Percentiles rank a stretch among this genome's conserved stretches.
These are phyloP conservation scores for Crassisporium funariophilum DNA, from an alignment of 768 basidiomycete genomes.

Conservation along the genomic window DNA sequence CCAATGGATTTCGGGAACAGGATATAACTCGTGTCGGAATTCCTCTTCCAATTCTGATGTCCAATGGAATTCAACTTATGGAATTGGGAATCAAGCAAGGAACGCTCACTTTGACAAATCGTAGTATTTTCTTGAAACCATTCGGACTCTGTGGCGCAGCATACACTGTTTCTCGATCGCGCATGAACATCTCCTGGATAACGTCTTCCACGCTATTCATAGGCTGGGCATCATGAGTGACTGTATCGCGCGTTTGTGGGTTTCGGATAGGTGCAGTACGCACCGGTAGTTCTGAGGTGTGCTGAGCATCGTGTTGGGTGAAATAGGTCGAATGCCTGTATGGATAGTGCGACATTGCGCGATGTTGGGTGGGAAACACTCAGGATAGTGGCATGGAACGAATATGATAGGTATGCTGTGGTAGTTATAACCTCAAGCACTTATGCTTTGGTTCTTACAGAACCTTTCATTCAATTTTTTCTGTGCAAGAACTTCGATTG, in stretches of 20 bases:
- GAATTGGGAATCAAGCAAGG: neutral
- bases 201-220: constrained; percentile 36
- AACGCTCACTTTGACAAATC: constrained; percentile 13
- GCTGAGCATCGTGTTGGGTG: constrained; percentile 25
- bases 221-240: constrained; percentile 20
- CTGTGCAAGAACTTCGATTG: too few species aligned
- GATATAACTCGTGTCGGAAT: constrained; percentile 4
- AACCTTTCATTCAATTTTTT: too few species aligned
- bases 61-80: too few species aligned
- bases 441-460: too few species aligned
- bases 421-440: too few species aligned
- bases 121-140: constrained; percentile 15
- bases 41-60: constrained; percentile 7
- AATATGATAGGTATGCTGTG: too few species aligned
- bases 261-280: constrained; percentile 1
- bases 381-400: neutral
- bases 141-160: constrained; percentile 9
- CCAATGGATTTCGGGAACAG: constrained; percentile 3
- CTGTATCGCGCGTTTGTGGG: neutral
- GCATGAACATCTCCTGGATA: constrained; percentile 33
- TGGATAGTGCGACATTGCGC: constrained; percentile 26
- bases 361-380: too few species aligned
- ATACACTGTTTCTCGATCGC: constrained; percentile 21
- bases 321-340: constrained; percentile 35
- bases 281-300: constrained; percentile 32